Evolutionary conservation across 139 green algal species (phyloP).

Genomic region (Coelastrella sp.): DNA sequence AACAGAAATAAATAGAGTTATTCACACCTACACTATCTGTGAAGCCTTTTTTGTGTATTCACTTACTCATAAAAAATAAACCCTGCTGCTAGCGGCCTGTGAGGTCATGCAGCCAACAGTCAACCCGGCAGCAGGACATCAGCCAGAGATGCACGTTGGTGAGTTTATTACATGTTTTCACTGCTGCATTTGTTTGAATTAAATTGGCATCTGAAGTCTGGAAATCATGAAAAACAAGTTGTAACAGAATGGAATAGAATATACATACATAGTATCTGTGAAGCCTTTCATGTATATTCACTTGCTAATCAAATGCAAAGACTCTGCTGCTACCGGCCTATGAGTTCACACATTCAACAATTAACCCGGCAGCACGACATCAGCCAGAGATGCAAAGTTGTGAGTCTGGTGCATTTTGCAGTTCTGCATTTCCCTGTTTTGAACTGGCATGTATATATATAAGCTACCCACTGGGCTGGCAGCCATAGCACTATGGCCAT

Average conservation of each 20-base stretch:
- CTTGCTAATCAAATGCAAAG: no score
- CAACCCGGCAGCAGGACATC: not conserved
- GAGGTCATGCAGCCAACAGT: not conserved
- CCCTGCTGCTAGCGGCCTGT: no score
- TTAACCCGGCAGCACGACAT: not conserved
- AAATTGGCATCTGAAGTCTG: not conserved
- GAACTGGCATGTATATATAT: no score
- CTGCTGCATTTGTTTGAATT: not conserved
- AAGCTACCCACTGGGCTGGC: no score
- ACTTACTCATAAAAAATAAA: no score
- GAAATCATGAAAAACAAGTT: not conserved
- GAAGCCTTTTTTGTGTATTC: not conserved
- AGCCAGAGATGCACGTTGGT: not conserved
- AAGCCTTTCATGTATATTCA: not conserved
- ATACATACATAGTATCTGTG: no score
- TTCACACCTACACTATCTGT: no score
- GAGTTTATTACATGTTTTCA: not conserved
- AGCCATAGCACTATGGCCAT: no score
- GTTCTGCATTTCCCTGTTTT: not conserved
- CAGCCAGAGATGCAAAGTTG: not conserved
- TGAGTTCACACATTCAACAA: not conserved
- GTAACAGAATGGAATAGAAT: not conserved
- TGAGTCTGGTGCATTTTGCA: not conserved
- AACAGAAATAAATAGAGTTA: no score
- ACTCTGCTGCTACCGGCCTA: no score